phyloP scores from a whole-genome alignment of 208 protist species.

The Trypanosomatidae sp. region DNA sequence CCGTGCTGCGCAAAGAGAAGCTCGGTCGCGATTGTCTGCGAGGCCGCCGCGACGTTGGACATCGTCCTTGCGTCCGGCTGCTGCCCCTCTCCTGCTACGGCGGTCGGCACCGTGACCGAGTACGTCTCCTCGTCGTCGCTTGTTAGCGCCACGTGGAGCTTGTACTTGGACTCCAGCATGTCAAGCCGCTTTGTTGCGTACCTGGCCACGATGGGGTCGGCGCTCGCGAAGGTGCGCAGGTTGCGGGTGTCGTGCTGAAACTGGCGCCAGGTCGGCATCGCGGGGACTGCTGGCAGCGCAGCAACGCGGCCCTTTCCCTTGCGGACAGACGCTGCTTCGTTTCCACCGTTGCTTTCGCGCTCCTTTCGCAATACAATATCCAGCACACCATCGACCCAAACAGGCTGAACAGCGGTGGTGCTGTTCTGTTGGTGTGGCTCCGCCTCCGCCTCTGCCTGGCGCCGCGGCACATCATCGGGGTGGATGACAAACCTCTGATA shows the following conservation, averaged over 20 bases:
- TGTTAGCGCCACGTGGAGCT: conserved; percentile 71
- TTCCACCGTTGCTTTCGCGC: not conserved
- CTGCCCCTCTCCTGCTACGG: not conserved
- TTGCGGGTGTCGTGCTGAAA: conserved; percentile 63
- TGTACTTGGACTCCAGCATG: conserved; percentile 88
- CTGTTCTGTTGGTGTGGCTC: not conserved
- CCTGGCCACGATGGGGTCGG: conserved; percentile 55
- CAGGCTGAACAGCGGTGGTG: not conserved
- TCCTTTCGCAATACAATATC: not conserved
- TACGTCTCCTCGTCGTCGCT: conserved; percentile 74
- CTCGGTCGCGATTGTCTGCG: too few species aligned
- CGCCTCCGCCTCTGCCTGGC: not conserved
- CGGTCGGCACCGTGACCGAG: not conserved
- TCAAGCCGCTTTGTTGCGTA: conserved; percentile 65
- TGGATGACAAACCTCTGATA: conserved; percentile 45
- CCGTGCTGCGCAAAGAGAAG: too few species aligned
- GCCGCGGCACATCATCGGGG: not conserved
- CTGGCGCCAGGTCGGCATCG: conserved; percentile 57
- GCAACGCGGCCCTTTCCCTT: too few species aligned
- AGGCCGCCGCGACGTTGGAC: too few species aligned
- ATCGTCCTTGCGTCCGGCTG: too few species aligned
- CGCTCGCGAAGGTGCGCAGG: conserved; percentile 44
- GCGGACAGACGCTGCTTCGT: too few species aligned
- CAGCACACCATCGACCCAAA: conserved; percentile 24
- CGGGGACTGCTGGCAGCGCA: too few species aligned